Percentiles rank a stretch among this genome's conserved stretches.
Conservation (phyloP, 805 yeast genomes). For the Cyberlindnera suaveolens region DNA sequence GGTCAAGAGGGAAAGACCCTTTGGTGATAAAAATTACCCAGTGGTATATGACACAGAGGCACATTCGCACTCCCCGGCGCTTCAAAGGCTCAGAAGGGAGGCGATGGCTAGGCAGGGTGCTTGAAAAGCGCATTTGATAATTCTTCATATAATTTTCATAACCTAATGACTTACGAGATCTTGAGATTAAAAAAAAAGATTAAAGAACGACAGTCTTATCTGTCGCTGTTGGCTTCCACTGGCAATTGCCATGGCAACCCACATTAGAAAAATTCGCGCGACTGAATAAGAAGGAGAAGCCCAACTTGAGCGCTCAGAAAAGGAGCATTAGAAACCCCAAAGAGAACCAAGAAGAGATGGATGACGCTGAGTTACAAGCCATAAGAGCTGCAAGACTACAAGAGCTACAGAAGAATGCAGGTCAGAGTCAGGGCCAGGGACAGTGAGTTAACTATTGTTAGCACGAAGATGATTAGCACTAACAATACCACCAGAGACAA, state of each 20-base stretch:
- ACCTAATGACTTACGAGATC: not conserved
- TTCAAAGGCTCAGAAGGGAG: constrained; percentile 23
- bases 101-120: constrained; percentile 10
- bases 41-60: constrained; percentile 29
- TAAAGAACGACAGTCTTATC: not conserved
- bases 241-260: no score
- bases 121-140: no score
- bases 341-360: constrained; percentile 42
- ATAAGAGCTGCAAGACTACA: constrained; percentile 88
- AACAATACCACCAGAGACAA: not conserved
- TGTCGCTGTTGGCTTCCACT: not conserved
- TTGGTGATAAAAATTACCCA: constrained; percentile 37
- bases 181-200: not conserved
- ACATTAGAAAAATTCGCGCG: no score
- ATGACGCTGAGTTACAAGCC: constrained; percentile 80
- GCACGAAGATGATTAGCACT: not conserved
- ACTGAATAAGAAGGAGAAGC: no score
- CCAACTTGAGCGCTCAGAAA: no score
- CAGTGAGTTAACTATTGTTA: not conserved
- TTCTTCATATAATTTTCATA: no score
- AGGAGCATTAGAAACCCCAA: no score
- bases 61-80: constrained; percentile 20
- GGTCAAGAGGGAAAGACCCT: constrained; percentile 30
- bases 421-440: constrained; percentile 21
- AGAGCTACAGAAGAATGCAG: constrained; percentile 62